Evolutionary conservation across 352 stramenopile species (phyloP).

Genomic region (Saprolegnia diclina): DNA sequence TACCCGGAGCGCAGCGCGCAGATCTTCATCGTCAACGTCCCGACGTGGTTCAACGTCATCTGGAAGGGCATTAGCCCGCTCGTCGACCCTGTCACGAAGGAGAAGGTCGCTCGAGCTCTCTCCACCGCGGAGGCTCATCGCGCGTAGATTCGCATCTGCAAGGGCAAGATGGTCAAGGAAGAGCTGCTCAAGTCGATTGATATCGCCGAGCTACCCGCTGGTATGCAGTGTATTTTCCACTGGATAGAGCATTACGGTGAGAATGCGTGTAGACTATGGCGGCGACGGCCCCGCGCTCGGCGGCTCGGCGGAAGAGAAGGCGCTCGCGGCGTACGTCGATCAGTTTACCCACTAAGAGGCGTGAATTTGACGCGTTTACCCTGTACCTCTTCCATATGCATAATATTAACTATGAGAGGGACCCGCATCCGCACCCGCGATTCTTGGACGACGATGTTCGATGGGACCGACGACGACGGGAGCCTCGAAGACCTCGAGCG

Average conservation of each 20-base stretch:
- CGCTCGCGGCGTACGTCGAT: conserved; percentile 54
- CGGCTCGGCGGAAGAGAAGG: conserved; percentile 65
- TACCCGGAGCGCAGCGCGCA: conserved; percentile 91
- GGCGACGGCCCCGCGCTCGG: conserved; percentile 52
- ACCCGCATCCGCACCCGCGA: neutral
- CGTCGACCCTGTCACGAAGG: conserved; percentile 89
- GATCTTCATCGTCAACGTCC: conserved; percentile 95
- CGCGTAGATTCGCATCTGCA: conserved; percentile 15
- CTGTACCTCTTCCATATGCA: neutral
- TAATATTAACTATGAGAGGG: neutral
- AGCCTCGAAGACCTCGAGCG: conserved; percentile 11
- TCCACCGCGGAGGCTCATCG: neutral
- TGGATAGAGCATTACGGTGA: conserved; percentile 25
- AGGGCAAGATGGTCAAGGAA: conserved; percentile 27
- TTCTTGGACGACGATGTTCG: neutral
- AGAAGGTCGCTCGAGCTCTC: conserved; percentile 74
- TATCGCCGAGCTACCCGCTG: conserved; percentile 3
- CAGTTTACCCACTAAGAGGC: conserved; percentile 34
- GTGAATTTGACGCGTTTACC: neutral
- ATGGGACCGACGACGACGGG: neutral
- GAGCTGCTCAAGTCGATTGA: conserved; percentile 25
- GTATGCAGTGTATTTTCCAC: neutral
- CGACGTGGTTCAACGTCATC: conserved; percentile 91
- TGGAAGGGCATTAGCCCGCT: conserved; percentile 92
- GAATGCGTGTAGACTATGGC: conserved; percentile 42